Evolutionary conservation across 2,329 filamentous ascomycete genomes (phyloP), one percentile per base, ranked within the genome.

Genomic region (Paramyrothecium roridum): DNA sequence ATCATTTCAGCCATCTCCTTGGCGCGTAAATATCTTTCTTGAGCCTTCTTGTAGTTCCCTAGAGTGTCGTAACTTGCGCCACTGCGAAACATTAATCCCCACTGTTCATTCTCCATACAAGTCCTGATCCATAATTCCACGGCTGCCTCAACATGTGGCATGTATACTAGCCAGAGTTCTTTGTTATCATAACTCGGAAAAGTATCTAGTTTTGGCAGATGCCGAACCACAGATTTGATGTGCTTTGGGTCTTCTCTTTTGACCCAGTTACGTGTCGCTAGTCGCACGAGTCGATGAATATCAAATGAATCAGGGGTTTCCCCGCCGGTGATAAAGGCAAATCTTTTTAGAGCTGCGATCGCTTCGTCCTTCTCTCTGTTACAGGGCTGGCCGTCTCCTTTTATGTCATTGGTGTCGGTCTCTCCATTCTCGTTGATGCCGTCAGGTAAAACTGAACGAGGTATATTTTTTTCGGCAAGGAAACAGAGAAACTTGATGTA

Each of bases 261-360:
- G 1, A 73, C 45, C 66, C 62, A 70, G 47, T 65, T 71, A 17
- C 57, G 60, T 57, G 64, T 67, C 3, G 64, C 62, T 17, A 72
- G 45, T 34, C 60, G 63, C 19, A 73, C 66, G 7, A 73, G 61
- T 16, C 68, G 63, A 33, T 73, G 67, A 6, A 73, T 69, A 49
- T 70, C 67, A 30, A 63, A 65, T 22, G 21, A n/a, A 12, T 55
- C 26, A 2, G 17, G 2, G 10, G 54, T 53, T 8, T 57, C 26
- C 2, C 62, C 65, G 30, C 67, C 33, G 3, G 53, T 57, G 26
- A 74, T 58, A 33, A 74, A 73, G 8, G 62, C 63, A 52, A 70
- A 71, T 13, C 56, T 65, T 30, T 62, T 61, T 1, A 71, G 54
- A 1, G 50, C 65, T 0, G 62, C 61, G 11, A 71, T 54, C 10